Conservation (phyloP, 495 filamentous ascomycete species). For the Penicillium subrubescens region DNA sequence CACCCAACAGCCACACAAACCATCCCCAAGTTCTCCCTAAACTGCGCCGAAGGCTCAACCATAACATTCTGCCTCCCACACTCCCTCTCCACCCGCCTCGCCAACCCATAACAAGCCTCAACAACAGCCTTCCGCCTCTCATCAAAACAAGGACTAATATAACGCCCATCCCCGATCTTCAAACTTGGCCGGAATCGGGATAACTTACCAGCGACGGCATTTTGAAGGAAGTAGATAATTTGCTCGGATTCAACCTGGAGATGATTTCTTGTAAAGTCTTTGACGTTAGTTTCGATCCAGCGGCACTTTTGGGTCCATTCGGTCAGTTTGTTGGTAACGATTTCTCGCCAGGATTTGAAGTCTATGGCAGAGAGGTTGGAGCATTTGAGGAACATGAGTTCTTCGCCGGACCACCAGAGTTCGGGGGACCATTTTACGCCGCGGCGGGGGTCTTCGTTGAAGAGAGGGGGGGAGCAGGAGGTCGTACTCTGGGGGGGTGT, state of each 20-base stretch:
- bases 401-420: neutral
- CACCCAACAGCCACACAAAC: neutral
- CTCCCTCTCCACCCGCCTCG: neutral
- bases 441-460: neutral
- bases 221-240: neutral
- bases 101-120: neutral
- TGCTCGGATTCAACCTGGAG: neutral
- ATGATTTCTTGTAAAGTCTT: neutral
- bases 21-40: neutral
- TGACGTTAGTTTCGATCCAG: neutral
- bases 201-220: neutral
- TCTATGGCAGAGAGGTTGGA: neutral
- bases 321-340: neutral
- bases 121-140: neutral
- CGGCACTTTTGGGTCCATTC: neutral
- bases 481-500: neutral
- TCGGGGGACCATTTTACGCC: neutral
- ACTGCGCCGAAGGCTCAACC: neutral
- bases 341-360: neutral
- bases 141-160: neutral
- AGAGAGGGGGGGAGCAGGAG: neutral
- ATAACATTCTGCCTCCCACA: neutral
- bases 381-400: neutral
- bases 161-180: neutral
- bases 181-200: neutral